A percentile compares a stretch with the other conserved stretches of the same genome.
Conservation (phyloP, 768 basidiomycete species). For the Gymnopilus dilepis region DNA sequence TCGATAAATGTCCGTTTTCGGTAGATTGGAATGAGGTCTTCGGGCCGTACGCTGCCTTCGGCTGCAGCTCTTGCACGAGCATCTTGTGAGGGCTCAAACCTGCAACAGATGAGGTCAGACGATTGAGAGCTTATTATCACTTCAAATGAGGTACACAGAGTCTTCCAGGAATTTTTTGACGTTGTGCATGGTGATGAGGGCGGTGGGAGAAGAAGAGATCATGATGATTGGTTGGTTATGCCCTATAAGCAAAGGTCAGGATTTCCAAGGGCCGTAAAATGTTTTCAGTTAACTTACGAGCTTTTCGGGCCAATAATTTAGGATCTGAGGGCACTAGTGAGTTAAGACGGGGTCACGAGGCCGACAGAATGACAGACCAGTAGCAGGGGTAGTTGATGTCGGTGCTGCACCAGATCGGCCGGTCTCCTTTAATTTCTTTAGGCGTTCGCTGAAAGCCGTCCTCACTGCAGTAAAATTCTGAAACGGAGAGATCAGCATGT, state of each 20-base stretch:
- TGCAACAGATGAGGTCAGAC: constrained; percentile 29
- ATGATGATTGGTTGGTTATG: constrained; percentile 93
- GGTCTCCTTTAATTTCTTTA: constrained; percentile 78
- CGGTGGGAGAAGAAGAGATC: constrained; percentile 94
- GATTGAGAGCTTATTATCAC: not conserved
- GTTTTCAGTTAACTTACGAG: constrained; percentile 50
- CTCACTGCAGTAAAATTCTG: constrained; percentile 85
- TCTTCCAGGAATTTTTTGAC: constrained; percentile 94
- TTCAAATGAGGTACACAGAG: constrained; percentile 53
- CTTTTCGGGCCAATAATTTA: constrained; percentile 71
- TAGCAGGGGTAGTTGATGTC: constrained; percentile 42
- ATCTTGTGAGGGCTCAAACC: constrained; percentile 77
- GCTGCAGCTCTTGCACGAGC: constrained; percentile 71
- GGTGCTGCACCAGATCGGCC: constrained; percentile 54
- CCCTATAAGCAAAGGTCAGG: constrained; percentile 42
- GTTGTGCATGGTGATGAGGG: constrained; percentile 97
- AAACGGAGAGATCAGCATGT: not conserved
- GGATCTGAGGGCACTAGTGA: constrained; percentile 42
- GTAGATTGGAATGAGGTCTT: constrained; percentile 89
- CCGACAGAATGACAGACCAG: constrained; percentile 35
- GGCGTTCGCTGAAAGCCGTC: constrained; percentile 69
- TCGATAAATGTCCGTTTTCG: constrained; percentile 79
- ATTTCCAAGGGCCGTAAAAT: not conserved
- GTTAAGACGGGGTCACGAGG: not conserved
- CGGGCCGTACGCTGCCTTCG: constrained; percentile 75